Conservation (phyloP, 805 yeast species). For the Candida silvatica region DNA sequence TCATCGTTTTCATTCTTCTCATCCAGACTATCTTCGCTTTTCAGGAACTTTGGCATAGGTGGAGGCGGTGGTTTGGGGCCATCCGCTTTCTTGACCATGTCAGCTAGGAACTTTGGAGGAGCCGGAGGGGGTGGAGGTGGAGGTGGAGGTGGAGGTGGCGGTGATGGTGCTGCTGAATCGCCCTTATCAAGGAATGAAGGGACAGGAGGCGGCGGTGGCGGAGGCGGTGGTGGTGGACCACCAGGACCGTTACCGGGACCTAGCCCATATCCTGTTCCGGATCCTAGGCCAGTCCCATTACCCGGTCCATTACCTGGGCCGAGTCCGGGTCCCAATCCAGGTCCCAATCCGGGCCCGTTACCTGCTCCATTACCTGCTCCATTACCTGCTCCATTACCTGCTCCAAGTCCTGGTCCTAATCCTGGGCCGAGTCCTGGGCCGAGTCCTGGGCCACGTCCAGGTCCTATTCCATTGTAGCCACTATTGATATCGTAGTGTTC, state of each 20-base stretch:
- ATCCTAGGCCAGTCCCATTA: too few species aligned
- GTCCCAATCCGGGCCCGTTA: too few species aligned
- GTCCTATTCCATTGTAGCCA: not conserved
- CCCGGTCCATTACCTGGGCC: too few species aligned
- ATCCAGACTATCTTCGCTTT: not conserved
- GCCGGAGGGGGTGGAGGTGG: conserved; percentile 25
- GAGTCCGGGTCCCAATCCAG: too few species aligned
- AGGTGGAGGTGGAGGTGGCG: conserved; percentile 17
- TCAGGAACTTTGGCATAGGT: conserved; percentile 9
- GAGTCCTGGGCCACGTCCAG: too few species aligned
- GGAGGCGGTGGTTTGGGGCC: conserved; percentile 18
- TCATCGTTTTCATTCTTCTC: conserved; percentile 8
- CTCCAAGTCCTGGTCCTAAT: too few species aligned
- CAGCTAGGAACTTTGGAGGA: conserved; percentile 13
- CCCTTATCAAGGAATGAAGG: conserved; percentile 14
- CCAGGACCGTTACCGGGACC: not conserved
- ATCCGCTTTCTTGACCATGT: conserved; percentile 3
- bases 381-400: too few species aligned
- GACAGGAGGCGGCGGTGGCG: conserved; percentile 10
- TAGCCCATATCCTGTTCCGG: too few species aligned
- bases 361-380: too few species aligned
- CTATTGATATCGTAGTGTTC: conserved; percentile 14
- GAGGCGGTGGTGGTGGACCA: not conserved
- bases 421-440: too few species aligned
- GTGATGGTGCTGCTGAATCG: conserved; percentile 28